Conservation (phyloP, 1,284 basidiomycete species). For the Boletus subluridellus region DNA sequence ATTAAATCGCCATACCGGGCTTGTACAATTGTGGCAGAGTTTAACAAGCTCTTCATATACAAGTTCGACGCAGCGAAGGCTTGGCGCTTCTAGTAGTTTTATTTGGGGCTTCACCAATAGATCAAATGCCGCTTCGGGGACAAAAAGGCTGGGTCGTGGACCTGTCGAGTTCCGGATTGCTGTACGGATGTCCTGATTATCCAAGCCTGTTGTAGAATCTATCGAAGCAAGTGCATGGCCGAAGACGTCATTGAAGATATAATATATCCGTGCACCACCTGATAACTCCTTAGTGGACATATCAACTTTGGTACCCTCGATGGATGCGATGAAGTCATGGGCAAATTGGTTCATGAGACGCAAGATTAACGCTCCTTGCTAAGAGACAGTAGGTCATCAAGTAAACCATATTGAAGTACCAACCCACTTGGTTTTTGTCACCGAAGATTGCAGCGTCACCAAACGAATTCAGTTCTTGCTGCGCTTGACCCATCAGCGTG, state of each 20-base stretch:
- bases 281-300: slow-evolving; percentile 98
- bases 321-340: slow-evolving; percentile 94
- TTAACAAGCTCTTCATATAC: slow-evolving; percentile 99
- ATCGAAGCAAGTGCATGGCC: slow-evolving; percentile 89
- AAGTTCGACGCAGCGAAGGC: slow-evolving; percentile 93
- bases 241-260: slow-evolving; percentile 99
- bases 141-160: slow-evolving; percentile 92
- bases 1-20: slow-evolving; percentile 53
- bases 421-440: slow-evolving; percentile 78
- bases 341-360: slow-evolving; percentile 99
- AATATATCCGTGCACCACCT: slow-evolving; percentile 97
- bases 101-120: slow-evolving; percentile 98
- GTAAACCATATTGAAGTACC: slow-evolving; percentile 5
- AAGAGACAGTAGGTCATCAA: slow-evolving; percentile 13
- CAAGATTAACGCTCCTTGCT: slow-evolving; percentile 84
- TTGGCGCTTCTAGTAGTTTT: slow-evolving; percentile 91
- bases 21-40: slow-evolving; percentile 98
- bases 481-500: slow-evolving; percentile 98
- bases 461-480: slow-evolving; percentile 95
- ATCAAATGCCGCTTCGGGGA: slow-evolving; percentile 97
- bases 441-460: slow-evolving; percentile 93
- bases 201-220: slow-evolving; percentile 88
- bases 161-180: slow-evolving; percentile 99
- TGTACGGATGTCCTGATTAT: slow-evolving; percentile 93
- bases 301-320: slow-evolving; percentile 96